phyloP scores from a whole-genome alignment of 148 eudicot genomes.

The Agrostemma githago region DNA sequence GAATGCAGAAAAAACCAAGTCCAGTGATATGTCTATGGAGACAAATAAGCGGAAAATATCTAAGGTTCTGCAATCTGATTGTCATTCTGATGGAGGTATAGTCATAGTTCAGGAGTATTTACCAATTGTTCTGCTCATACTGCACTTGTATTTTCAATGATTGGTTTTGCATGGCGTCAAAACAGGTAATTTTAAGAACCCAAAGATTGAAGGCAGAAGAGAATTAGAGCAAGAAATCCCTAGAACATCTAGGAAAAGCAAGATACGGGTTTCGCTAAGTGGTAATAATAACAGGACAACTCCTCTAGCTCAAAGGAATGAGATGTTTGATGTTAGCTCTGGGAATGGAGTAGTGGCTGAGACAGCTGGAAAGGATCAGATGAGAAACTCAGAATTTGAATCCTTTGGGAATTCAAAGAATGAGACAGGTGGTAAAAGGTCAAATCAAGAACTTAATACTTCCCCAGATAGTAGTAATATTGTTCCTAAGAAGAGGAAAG shows the following conservation, averaged over 20 bases:
- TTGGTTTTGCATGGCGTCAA: constrained; percentile 17
- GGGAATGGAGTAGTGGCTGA: constrained; percentile 34
- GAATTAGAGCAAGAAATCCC: constrained; percentile 44
- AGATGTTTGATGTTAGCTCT: constrained; percentile 38
- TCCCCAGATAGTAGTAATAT: constrained; percentile 33
- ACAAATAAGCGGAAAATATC: constrained; percentile 35
- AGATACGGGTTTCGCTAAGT: constrained; percentile 31
- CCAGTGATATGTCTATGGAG: constrained; percentile 34
- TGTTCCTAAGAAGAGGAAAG: constrained; percentile 59
- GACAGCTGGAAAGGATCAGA: constrained; percentile 37
- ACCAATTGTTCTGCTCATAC: constrained; percentile 9
- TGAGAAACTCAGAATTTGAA: constrained; percentile 26
- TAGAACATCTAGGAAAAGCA: constrained; percentile 59
- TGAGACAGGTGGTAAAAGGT: constrained; percentile 29
- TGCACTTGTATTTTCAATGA: neutral
- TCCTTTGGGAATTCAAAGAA: constrained; percentile 36
- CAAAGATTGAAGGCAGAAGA: constrained; percentile 47
- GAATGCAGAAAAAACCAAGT: constrained; percentile 35
- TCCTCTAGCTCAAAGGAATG: constrained; percentile 36
- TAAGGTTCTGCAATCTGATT: constrained; percentile 42
- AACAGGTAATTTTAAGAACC: constrained; percentile 50
- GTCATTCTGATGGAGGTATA: constrained; percentile 55
- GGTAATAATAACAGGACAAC: constrained; percentile 36
- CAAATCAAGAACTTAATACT: constrained; percentile 27
- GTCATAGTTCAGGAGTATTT: constrained; percentile 13